Evolutionary conservation across 805 yeast species (phyloP).

Genomic region (Isabelozyma heimii): DNA sequence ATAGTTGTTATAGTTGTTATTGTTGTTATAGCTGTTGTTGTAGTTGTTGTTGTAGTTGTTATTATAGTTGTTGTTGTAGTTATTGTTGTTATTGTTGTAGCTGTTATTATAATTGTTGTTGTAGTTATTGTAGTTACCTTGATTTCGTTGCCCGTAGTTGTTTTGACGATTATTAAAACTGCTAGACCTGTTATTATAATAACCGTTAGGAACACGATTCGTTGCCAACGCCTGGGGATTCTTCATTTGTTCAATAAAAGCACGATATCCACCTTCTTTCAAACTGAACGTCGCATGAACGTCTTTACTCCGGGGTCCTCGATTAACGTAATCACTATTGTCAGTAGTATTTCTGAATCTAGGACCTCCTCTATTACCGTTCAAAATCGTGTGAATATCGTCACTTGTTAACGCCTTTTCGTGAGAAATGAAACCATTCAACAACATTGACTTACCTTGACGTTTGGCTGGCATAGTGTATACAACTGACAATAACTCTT

Average conservation of each 20-base stretch:
- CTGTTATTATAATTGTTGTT: conserved; percentile 4
- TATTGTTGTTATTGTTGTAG: conserved; percentile 5
- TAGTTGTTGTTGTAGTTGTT: conserved; percentile 9
- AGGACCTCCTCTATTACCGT: conserved; percentile 28
- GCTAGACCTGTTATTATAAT: conserved; percentile 10
- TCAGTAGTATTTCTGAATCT: conserved; percentile 29
- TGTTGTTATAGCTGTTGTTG: conserved; percentile 6
- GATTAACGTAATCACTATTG: conserved; percentile 35
- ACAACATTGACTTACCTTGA: conserved; percentile 75
- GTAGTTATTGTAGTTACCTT: conserved; percentile 5
- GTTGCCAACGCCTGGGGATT: conserved; percentile 6
- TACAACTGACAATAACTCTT: conserved; percentile 40
- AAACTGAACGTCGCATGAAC: conserved; percentile 25
- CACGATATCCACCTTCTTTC: conserved; percentile 40
- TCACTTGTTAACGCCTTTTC: conserved; percentile 59
- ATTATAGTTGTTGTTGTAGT: conserved; percentile 5
- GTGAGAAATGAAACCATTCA: conserved; percentile 74
- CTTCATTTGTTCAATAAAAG: conserved; percentile 16
- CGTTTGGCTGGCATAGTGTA: conserved; percentile 62
- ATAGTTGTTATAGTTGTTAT: conserved; percentile 4
- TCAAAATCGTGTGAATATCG: conserved; percentile 61
- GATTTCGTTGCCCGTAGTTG: conserved; percentile 10
- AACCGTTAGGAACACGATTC: background rate
- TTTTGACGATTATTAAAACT: conserved; percentile 12
- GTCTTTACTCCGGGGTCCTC: conserved; percentile 39